A percentile compares a stretch with the other conserved stretches of the same genome.
Evolutionary conservation across 345 rosid genomes (phyloP).

Genomic region (Nasturtium officinale): DNA sequence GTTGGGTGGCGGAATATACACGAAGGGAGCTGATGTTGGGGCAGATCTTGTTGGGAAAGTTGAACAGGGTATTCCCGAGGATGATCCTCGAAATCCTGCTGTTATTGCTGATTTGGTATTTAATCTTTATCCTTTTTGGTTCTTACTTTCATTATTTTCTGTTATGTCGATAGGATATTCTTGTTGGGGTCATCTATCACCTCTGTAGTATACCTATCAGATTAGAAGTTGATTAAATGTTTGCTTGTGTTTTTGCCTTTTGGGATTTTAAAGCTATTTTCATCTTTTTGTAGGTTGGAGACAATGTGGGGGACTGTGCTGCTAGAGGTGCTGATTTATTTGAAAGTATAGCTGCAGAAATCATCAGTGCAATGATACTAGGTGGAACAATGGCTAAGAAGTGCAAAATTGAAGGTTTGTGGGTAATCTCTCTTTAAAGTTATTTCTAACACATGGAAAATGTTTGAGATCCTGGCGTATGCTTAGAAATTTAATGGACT

Average conservation of each 20-base stretch:
- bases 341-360: conserved; percentile 99
- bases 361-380: conserved; percentile 97
- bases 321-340: conserved; percentile 99
- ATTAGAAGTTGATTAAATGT: neutral
- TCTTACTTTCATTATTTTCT: conserved; percentile 14
- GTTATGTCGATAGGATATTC: conserved; percentile 1
- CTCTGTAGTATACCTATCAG: neutral
- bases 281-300: conserved; percentile 74
- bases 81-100: conserved; percentile 99
- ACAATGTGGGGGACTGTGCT: conserved; percentile 99
- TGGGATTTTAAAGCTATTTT: conserved; percentile 15
- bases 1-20: conserved; percentile 98
- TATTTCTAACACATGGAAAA: conserved; percentile 3
- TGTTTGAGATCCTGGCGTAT: conserved; percentile 25
- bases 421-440: conserved; percentile 12
- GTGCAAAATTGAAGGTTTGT: conserved; percentile 91
- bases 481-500: neutral
- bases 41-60: conserved; percentile 99
- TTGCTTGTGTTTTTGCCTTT: neutral
- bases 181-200: conserved; percentile 11
- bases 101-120: conserved; percentile 98
- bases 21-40: conserved; percentile 99
- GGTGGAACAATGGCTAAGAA: conserved; percentile 98
- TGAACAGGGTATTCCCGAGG: conserved; percentile 99
- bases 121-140: conserved; percentile 23